phyloP scores from a whole-genome alignment of 2,329 filamentous ascomycete species.

The Aspergillus clavatus region DNA sequence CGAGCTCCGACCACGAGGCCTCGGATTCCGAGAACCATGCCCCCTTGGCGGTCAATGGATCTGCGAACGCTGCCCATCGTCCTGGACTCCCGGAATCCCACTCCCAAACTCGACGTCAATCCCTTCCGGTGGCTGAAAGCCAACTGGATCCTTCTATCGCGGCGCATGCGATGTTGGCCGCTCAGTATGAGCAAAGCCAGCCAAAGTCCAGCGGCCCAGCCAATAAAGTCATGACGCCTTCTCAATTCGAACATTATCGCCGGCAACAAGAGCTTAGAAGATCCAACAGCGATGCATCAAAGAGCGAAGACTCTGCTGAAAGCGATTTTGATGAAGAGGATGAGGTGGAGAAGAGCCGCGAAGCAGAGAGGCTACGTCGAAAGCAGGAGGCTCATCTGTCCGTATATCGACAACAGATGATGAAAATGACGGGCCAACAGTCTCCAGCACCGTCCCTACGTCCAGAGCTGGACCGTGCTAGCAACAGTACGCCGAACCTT shows the following conservation, averaged over 20 bases:
- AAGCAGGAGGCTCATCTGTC: constrained; percentile 89
- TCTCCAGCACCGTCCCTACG: constrained; percentile 48
- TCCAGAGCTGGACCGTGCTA: constrained; percentile 53
- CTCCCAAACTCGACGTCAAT: constrained; percentile 8
- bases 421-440: constrained; percentile 83
- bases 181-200: constrained; percentile 40
- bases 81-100: constrained; percentile 7
- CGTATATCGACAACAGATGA: constrained; percentile 91
- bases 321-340: constrained; percentile 73
- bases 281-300: constrained; percentile 46
- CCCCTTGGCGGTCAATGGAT: constrained; percentile 24
- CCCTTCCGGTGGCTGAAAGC: constrained; percentile 5
- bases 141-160: constrained; percentile 33
- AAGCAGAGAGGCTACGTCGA: constrained; percentile 69
- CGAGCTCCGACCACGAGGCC: constrained; percentile 14
- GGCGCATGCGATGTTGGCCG: constrained; percentile 43
- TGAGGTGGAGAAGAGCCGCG: constrained; percentile 68
- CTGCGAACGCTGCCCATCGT: constrained; percentile 6
- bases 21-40: constrained; percentile 22
- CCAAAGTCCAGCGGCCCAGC: constrained; percentile 36
- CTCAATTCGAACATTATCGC: constrained; percentile 76
- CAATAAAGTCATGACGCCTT: constrained; percentile 84
- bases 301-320: constrained; percentile 51
- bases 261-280: constrained; percentile 64
- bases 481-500: constrained; percentile 60